phyloP scores from a whole-genome alignment of 306 rosid species.

The Coriaria nepalensis region DNA sequence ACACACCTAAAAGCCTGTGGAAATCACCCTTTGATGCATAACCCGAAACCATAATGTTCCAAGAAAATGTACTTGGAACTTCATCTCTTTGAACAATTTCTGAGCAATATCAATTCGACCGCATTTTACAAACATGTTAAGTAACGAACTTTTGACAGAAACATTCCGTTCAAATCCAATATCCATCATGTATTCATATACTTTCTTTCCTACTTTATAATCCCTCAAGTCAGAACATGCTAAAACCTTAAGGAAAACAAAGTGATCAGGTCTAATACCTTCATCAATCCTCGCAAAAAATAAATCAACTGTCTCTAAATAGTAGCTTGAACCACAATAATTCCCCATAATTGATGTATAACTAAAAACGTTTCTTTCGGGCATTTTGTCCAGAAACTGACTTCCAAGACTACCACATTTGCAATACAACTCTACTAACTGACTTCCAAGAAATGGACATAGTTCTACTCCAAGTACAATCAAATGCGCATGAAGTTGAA shows the following conservation, averaged over 20 bases:
- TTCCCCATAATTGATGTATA: constrained; percentile 16
- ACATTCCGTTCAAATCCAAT: constrained; percentile 15
- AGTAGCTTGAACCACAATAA: constrained; percentile 6
- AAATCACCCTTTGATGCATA: constrained; percentile 14
- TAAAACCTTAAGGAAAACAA: constrained; percentile 15
- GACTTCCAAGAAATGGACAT: constrained; percentile 5
- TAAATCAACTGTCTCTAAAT: constrained; percentile 4
- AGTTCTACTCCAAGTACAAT: constrained; percentile 11
- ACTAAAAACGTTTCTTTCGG: constrained; percentile 9
- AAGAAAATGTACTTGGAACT: constrained; percentile 10
- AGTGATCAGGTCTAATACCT: constrained; percentile 14
- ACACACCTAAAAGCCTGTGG: constrained; percentile 10
- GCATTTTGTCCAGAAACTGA: constrained; percentile 10
- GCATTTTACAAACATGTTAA: constrained; percentile 11
- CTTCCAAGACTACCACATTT: constrained; percentile 5
- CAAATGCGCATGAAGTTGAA: constrained; percentile 13
- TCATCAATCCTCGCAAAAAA: constrained; percentile 7
- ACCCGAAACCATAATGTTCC: constrained; percentile 15
- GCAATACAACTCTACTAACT: constrained; percentile 5
- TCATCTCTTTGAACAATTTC: constrained; percentile 8
- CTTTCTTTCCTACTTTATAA: constrained; percentile 7
- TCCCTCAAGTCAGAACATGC: constrained; percentile 13
- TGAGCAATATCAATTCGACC: constrained; percentile 6
- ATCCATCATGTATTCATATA: constrained; percentile 12
- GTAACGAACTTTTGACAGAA: constrained; percentile 6